Base-by-base conservation (phyloP, 2,329 filamentous ascomycete species). In the Ceratocystis destructans region DNA sequence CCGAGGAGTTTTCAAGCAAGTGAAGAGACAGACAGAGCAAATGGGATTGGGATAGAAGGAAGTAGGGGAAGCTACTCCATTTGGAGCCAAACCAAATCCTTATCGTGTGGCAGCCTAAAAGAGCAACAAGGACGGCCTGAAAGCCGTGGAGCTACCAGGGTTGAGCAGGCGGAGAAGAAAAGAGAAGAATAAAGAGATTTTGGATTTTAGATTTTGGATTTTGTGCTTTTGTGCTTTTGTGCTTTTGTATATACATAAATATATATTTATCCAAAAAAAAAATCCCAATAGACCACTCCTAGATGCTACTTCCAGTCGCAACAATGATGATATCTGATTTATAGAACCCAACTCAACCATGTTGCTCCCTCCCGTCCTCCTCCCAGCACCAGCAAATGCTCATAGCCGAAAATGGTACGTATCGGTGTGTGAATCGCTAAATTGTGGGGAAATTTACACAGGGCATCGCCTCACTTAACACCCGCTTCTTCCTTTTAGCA, bases 61-160 rank as follows among this genome's bases (percentile, higher is more conserved):
- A 33, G 22, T 20, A 25, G 31, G 45, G 62, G 50, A 53, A 28
- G n/a, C 50, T 45, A 46, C 50, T 69, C 75, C 70, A 75, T 74
- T 68, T 73, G 25, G 55, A 59, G 17, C 55, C 72, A 59, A 33
- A n/a, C 37, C 3, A 15, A 15, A 41, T 12, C 10, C 55, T n/a
- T 59, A 25, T 59, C 28, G 28, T 22, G 22, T 22, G 22, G 22
- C 55, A 59, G 55, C 55, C 55, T 7, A 59, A 59, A 53, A 53
- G 48, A 25, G 48, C 6, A 22, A 37, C 20, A 20, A 8, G 25
- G 5, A 15, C 25, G 15, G 28, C 55, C 55, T 7, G 22, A 41
- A 41, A 12, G 37, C 5, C 2, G 0, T 37, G 22, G 8, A 28
- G 48, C 20, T 53, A 10, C 8, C 12, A 41, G 37, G 37, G 10